These are phyloP conservation scores for Liriodendron chinense DNA, from an alignment of 164 flowering plant species.

Conservation along the genomic window DNA sequence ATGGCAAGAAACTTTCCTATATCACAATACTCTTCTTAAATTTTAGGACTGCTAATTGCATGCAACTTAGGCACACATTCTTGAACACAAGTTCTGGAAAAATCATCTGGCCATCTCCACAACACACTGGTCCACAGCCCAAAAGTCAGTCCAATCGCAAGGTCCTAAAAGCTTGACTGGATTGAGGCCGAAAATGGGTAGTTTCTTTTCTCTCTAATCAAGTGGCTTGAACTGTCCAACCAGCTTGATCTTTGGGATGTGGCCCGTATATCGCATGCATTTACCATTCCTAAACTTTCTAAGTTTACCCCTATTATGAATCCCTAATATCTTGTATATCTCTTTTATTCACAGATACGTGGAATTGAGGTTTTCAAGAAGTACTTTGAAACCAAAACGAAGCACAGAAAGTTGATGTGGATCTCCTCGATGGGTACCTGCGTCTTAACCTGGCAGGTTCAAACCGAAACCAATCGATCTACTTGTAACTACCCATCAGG, in stretches of 20 bases:
- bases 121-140: background rate
- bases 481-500: background rate
- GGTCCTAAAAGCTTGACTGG: background rate
- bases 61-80: background rate
- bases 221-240: background rate
- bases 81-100: too few species aligned
- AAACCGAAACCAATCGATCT: background rate
- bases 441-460: background rate
- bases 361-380: background rate
- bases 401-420: background rate
- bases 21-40: background rate
- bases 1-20: background rate
- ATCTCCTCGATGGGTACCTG: background rate
- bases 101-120: too few species aligned
- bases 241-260: background rate
- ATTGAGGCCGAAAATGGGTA: background rate
- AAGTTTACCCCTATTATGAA: background rate
- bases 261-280: too few species aligned
- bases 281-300: background rate
- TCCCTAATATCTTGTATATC: background rate
- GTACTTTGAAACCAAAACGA: background rate
- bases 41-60: background rate
- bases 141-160: too few species aligned
- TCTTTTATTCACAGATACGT: background rate
- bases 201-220: background rate